Evolutionary conservation across 306 rosid species (phyloP), one percentile per base, ranked within the genome.

Genomic region (Quercus cerris): DNA sequence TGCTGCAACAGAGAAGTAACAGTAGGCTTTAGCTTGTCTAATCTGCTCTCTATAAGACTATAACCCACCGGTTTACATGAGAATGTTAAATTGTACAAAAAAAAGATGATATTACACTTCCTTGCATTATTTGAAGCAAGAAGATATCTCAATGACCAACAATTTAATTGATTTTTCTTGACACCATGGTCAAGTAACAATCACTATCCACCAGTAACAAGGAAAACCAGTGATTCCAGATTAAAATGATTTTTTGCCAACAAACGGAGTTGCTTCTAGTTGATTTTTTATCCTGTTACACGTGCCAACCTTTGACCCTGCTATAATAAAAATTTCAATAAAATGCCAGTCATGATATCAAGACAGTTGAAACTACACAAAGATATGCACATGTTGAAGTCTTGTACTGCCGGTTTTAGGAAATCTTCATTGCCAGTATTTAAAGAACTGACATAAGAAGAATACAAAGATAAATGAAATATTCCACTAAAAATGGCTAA

Each of bases 351-450:
- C n/a, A 27, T 17, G 38, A 55, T 28, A 54, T 5, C 54, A 41
- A 23, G 22, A 23, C 59, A 23, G 70, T 51, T 49, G 84, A 63
- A 71, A 67, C 66, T 31, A 41, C 46, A 41, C 46, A 41, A 41
- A 41, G 46, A 41, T 41, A 41, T 41, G 82, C 94, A 88, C 6
- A 59, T 72, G 72, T 93, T 94, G 91, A 88, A 94, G 88, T 94
- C 97, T 78, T 84, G 97, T 52, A 86, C 91, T 11, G 97, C 99
- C 51, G 89, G 75, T 74, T 87, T 86, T 23, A 90, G 88, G 85
- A 85, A 79, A 77, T 94, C 90, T 83, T 81, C 83, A 85, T 90
- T 82, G 58, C 88, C 89, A 74, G 91, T 81, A 83, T 88, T 93
- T 73, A 13, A 57, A 73, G 88, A 90, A 73, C 99, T 93, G 92